Evolutionary conservation across 495 filamentous ascomycete genomes (phyloP).

Genomic region (Astrothelium subdiscretum): DNA sequence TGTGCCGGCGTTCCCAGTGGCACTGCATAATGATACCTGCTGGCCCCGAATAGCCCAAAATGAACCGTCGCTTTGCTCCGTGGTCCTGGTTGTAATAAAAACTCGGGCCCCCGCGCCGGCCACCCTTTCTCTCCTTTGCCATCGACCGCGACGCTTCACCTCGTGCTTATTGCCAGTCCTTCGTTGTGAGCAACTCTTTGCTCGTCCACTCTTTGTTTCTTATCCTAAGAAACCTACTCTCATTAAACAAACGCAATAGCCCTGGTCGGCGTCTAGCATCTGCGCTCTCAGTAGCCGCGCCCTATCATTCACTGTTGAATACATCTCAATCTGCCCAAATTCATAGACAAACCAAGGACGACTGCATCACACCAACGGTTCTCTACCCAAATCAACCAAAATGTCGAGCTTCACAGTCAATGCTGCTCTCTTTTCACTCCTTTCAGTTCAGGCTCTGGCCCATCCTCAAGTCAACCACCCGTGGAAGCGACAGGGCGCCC

Average conservation of each 20-base stretch:
- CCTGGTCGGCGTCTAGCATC: conserved; percentile 24
- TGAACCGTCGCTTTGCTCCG: not conserved
- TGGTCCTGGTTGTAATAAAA: not conserved
- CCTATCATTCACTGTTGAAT: not conserved
- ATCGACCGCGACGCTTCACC: conserved; percentile 8
- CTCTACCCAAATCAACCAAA: not conserved
- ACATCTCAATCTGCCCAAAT: not conserved
- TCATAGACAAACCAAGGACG: not conserved
- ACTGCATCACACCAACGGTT: not conserved
- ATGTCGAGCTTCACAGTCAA: not conserved
- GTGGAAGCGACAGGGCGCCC: not conserved
- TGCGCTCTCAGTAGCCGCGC: not conserved
- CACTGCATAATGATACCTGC: no score
- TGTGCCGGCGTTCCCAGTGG: no score
- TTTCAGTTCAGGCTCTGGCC: not conserved
- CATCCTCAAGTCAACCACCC: not conserved
- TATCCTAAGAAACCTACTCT: conserved; percentile 19
- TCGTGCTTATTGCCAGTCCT: conserved; percentile 9
- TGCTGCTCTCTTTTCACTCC: not conserved
- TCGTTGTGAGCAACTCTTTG: conserved; percentile 27
- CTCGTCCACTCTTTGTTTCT: conserved; percentile 23
- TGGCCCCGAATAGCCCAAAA: no score
- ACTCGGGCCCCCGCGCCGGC: conserved; percentile 1
- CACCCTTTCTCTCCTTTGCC: conserved; percentile 8
- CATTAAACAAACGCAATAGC: conserved; percentile 21